These are phyloP conservation scores for Waltergamsia citrina DNA, from an alignment of 2,329 filamentous ascomycete genomes.

Conservation along the genomic window DNA sequence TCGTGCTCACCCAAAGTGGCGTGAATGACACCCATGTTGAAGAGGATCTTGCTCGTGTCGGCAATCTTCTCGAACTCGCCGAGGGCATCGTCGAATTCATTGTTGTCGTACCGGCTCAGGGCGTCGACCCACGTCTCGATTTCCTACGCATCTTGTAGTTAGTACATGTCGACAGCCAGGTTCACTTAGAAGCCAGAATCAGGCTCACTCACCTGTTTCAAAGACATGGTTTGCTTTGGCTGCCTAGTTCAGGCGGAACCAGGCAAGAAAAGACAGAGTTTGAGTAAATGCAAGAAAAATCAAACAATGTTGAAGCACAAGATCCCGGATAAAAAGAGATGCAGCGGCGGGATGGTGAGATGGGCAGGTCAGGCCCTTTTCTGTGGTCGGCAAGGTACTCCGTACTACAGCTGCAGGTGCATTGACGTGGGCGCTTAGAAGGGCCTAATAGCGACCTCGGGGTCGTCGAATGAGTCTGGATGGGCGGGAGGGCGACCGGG, in stretches of 20 bases:
- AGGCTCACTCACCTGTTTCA: constrained; percentile 44
- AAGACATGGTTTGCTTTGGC: constrained; percentile 36
- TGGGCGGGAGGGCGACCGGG: not conserved
- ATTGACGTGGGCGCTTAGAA: constrained; percentile 1
- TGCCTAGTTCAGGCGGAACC: not conserved
- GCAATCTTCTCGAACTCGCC: constrained; percentile 76
- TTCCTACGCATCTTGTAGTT: too few species aligned
- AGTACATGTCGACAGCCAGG: too few species aligned
- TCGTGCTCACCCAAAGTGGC: constrained; percentile 93
- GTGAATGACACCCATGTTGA: constrained; percentile 97
- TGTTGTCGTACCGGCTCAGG: constrained; percentile 87
- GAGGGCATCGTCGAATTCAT: constrained; percentile 88
- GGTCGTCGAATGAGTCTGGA: not conserved
- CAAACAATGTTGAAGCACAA: too few species aligned
- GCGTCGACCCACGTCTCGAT: constrained; percentile 98
- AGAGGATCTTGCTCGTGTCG: constrained; percentile 96
- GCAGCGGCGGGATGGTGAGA: not conserved
- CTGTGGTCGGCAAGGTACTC: constrained; percentile 11
- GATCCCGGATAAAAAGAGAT: too few species aligned
- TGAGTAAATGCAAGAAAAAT: not conserved
- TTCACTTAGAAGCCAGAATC: too few species aligned
- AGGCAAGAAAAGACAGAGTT: not conserved
- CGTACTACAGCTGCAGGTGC: not conserved
- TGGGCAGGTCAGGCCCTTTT: not conserved
- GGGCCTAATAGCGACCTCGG: too few species aligned